phyloP scores from a whole-genome alignment of 2,329 filamentous ascomycete species.

The Metarhizium humberi region DNA sequence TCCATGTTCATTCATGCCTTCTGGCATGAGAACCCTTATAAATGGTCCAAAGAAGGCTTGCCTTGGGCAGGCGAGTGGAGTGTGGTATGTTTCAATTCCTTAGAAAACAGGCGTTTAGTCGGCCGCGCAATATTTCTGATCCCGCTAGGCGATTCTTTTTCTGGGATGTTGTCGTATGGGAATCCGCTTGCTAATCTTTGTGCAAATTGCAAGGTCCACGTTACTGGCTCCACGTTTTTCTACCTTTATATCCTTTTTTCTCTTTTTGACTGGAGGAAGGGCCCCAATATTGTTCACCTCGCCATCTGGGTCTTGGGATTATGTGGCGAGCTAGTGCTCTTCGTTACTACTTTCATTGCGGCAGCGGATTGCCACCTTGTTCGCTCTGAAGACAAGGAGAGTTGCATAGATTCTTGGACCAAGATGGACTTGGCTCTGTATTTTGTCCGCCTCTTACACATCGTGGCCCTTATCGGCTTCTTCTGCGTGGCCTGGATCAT shows the following conservation, averaged over 20 bases:
- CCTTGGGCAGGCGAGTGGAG: slow-evolving; percentile 69
- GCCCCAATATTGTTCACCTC: slow-evolving; percentile 72
- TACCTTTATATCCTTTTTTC: slow-evolving; percentile 81
- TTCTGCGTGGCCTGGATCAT: slow-evolving; percentile 31
- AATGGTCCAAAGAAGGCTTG: slow-evolving; percentile 35
- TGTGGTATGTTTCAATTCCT: slow-evolving; percentile 47
- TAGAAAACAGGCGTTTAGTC: neutral
- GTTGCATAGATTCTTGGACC: slow-evolving; percentile 29
- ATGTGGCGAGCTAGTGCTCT: slow-evolving; percentile 63
- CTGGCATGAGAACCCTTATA: slow-evolving; percentile 27
- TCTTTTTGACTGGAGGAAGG: slow-evolving; percentile 72
- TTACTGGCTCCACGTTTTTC: slow-evolving; percentile 76
- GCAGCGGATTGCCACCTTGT: slow-evolving; percentile 61
- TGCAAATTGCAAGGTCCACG: slow-evolving; percentile 56
- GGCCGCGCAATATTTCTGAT: neutral
- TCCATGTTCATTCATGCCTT: slow-evolving; percentile 70
- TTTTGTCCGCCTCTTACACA: slow-evolving; percentile 56
- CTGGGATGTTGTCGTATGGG: neutral
- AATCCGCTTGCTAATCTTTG: neutral
- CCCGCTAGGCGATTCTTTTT: too few species aligned
- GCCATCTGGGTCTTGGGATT: slow-evolving; percentile 68
- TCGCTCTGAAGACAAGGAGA: slow-evolving; percentile 17
- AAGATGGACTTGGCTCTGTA: slow-evolving; percentile 56
- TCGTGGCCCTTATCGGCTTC: slow-evolving; percentile 49
- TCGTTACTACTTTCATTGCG: slow-evolving; percentile 58